Base-by-base conservation (phyloP, 768 basidiomycete species). In the Leccinum ochraceum region DNA sequence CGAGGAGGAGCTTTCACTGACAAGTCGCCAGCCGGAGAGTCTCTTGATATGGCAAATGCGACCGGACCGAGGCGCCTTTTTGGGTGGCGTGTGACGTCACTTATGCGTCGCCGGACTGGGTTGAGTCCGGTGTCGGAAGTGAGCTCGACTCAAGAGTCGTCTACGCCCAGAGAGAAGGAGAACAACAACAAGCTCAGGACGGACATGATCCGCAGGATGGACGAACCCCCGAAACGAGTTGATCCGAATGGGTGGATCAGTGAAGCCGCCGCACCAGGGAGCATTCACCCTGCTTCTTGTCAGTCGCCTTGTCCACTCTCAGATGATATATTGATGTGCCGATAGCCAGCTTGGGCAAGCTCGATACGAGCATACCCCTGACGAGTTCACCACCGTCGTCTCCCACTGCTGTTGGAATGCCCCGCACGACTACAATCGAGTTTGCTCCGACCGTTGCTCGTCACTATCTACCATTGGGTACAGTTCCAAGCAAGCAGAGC, bases 201-300 rank as follows among this genome's bases (percentile, higher is more conserved):
- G 26, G 86, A 91, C 57, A 92, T 93, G 90, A 92, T 94, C 58
- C 82, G 85, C 34, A 79, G 91, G 54, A 81, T 89, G 78, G 84
- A 90, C 59, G 82, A 81, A 52, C 81, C 84, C 1, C 89, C 88
- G 6, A 85, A 84, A 68, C 83, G 82, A 2, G 79, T 93, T 24
- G 82, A 92, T 67, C 91, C 91, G 4, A 92, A 84, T 64, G 90
- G 91, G 6, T 84, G 80, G 82, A 80, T 91, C 24, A 84, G 80
- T 56, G 82, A 85, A 61, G 80, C 77, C 22, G 74, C 74, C 5
- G 54, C 61, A 20, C 67, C 58, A 3, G 60, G 56, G 54, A 48
- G 42, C 10, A 42, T 17, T 39, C 55, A 24, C 11, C 52, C 22
- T 1, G 28, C 56, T 11, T 13, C 59, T 34, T 10, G 68, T 73